These are phyloP conservation scores for Glonium stellatum DNA, from an alignment of 495 filamentous ascomycete species.

Conservation along the genomic window DNA sequence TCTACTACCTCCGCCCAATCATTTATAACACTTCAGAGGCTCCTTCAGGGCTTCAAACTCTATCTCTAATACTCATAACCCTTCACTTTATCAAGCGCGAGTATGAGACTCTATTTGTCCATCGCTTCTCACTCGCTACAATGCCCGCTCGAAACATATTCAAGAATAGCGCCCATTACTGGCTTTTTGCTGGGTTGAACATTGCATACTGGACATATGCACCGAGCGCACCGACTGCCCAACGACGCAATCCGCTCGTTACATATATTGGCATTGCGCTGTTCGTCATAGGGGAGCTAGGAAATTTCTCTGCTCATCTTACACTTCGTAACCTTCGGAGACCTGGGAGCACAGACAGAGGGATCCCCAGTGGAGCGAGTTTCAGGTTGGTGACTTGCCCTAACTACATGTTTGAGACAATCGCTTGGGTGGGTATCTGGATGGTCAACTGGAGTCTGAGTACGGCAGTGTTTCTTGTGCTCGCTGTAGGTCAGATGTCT, in stretches of 20 bases:
- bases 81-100: constrained; percentile 94
- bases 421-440: constrained; percentile 74
- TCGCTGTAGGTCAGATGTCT: constrained; percentile 69
- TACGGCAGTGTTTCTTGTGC: constrained; percentile 60
- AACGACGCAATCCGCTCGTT: constrained; percentile 41
- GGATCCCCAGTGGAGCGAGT: constrained; percentile 81
- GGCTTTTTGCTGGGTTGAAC: constrained; percentile 73
- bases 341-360: constrained; percentile 73
- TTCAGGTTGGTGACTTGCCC: constrained; percentile 86
- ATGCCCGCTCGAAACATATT: constrained; percentile 85
- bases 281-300: constrained; percentile 67
- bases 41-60: constrained; percentile 59
- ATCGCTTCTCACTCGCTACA: constrained; percentile 88
- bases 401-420: constrained; percentile 90
- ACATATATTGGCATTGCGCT: constrained; percentile 59
- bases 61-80: constrained; percentile 63
- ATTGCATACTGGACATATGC: constrained; percentile 80
- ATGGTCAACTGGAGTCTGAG: constrained; percentile 70
- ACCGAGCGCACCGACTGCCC: constrained; percentile 56
- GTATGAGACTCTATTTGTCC: constrained; percentile 86
- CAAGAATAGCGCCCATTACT: constrained; percentile 90
- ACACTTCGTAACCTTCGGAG: constrained; percentile 67
- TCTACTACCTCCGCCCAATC: constrained; percentile 62
- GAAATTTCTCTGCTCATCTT: constrained; percentile 72
- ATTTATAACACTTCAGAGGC: constrained; percentile 57